Evolutionary conservation across 805 yeast genomes (phyloP), one percentile per base, ranked within the genome.

Genomic region (Starmerella vitae): DNA sequence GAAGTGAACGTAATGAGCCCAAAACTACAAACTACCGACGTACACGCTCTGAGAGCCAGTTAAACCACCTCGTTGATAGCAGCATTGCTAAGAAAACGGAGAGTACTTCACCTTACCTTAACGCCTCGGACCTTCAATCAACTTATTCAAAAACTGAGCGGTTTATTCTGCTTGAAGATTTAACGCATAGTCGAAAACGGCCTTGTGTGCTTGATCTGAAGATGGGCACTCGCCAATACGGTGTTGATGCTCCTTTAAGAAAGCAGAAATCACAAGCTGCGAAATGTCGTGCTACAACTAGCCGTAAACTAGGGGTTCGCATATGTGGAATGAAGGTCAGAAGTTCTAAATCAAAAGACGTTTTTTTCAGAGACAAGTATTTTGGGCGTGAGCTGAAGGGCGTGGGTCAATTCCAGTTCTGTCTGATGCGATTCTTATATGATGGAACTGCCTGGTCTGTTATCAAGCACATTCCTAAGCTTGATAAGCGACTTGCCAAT

Each of bases 181-280:
- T 91, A 35, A 91, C 97, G 0, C 70, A 76, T 39, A 82, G 83
- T 19, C 74, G 88, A 76, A 64, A 61, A 22, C 71, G 71, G 47
- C 96, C 98, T 0, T 86, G 95, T 56, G 97, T 88, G 0, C 63
- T 91, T 36, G 99, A 91, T 60, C 65, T 91, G 51, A 91, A 91
- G 56, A 91, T 91, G 97, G 99, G 99, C 0, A 88, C 99, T 0
- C 68, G 99, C 42, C 99, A 91, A 60, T 91, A 91, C 53, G 98
- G 99, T 8, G 78, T 88, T n/a, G 94, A 85, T 47, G 96, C 97
- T 0, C 67, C 68, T 5, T 57, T 61, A 12, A 62, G 74, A 35
- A 91, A 91, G 59, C 78, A 76, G 53, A 56, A 62, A 34, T 82
- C 94, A 1, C 98, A 91, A 61, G 62, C 82, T 25, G 66, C 67